Percentiles rank a stretch among this genome's conserved stretches.
These are phyloP conservation scores for Backusella circina DNA, from an alignment of 192 early-diverging fungal species.

Conservation along the genomic window DNA sequence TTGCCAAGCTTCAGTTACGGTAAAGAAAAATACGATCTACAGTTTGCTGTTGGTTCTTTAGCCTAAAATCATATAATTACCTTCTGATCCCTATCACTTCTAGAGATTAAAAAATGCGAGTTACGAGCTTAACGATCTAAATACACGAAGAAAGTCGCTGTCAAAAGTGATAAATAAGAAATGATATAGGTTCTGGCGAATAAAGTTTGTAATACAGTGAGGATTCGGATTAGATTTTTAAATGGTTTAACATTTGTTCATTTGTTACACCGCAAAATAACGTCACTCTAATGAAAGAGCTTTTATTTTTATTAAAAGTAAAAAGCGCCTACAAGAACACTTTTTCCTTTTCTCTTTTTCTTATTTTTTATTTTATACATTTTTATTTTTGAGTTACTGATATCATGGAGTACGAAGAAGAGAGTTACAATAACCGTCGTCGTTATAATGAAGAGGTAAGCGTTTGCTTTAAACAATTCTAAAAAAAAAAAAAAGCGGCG, in stretches of 20 bases:
- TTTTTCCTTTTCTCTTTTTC: background rate
- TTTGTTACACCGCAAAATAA: background rate
- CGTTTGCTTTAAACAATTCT: no score
- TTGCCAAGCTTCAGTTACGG: no score
- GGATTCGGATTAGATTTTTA: background rate
- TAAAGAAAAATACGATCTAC: no score
- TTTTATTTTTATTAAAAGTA: background rate
- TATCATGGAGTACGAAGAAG: background rate
- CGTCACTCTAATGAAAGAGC: background rate
- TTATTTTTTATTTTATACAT: background rate
- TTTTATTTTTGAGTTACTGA: background rate
- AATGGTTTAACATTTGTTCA: background rate
- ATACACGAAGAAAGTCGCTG: no score
- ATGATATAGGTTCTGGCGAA: background rate
- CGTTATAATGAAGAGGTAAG: background rate
- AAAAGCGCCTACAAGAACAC: background rate
- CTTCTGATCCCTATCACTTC: no score
- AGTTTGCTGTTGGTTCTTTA: no score
- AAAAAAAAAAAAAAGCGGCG: no score
- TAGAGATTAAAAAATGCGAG: no score
- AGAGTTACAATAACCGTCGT: background rate
- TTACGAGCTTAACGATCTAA: no score
- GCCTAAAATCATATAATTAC: no score
- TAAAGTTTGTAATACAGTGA: background rate
- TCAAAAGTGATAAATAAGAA: no score